These are phyloP conservation scores for Sporobolomyces phaffii DNA, from an alignment of 768 basidiomycete species.

Conservation along the genomic window DNA sequence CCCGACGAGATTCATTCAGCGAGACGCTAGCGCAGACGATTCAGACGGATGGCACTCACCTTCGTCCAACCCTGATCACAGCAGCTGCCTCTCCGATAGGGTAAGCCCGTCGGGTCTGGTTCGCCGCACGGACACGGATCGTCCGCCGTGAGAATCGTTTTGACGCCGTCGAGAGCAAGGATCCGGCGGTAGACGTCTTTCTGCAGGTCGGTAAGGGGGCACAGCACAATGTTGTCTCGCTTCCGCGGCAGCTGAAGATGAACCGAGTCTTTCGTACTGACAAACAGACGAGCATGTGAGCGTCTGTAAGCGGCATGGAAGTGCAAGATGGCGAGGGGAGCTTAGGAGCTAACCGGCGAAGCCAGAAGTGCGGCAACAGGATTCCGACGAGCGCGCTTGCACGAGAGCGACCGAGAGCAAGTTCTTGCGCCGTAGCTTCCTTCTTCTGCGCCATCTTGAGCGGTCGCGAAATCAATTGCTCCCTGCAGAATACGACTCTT, in stretches of 20 bases:
- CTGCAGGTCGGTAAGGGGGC: slow-evolving; percentile 71
- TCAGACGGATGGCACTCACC: too few relatives aligned
- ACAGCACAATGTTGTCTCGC: slow-evolving; percentile 85
- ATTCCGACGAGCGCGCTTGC: slow-evolving; percentile 60
- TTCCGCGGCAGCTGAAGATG: slow-evolving; percentile 69
- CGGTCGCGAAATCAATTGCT: slow-evolving; percentile 49
- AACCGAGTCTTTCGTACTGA: slow-evolving; percentile 27
- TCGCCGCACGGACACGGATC: slow-evolving; percentile 62
- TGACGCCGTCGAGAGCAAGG: slow-evolving; percentile 56
- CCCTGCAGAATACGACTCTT: not conserved
- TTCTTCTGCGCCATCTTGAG: slow-evolving; percentile 63
- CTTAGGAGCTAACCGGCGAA: slow-evolving; percentile 59
- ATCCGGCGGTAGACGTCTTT: slow-evolving; percentile 50
- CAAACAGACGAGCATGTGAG: not conserved
- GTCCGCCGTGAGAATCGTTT: slow-evolving; percentile 66
- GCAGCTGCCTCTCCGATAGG: slow-evolving; percentile 58
- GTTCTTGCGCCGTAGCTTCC: slow-evolving; percentile 60
- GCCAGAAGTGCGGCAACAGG: slow-evolving; percentile 73
- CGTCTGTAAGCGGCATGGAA: too few relatives aligned
- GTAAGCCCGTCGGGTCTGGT: slow-evolving; percentile 37
- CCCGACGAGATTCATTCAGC: too few relatives aligned
- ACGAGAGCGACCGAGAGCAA: slow-evolving; percentile 54
- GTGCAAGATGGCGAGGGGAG: too few relatives aligned
- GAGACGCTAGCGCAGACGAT: too few relatives aligned
- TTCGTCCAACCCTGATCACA: slow-evolving; percentile 48